These are phyloP conservation scores for Truncatella angustata DNA, from an alignment of 2,329 filamentous ascomycete species.

Conservation along the genomic window DNA sequence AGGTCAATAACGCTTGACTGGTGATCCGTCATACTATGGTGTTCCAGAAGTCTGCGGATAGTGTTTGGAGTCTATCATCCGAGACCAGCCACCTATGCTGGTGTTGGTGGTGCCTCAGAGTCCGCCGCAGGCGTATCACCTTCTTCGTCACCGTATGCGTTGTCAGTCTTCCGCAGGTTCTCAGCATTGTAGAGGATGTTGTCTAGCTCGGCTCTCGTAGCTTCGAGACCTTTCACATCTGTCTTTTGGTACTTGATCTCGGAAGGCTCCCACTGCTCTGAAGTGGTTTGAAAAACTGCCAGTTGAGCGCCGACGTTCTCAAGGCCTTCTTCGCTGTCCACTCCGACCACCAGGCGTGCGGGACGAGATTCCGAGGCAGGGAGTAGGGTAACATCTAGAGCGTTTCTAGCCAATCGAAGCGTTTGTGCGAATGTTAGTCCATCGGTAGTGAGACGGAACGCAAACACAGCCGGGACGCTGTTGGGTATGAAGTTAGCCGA, in stretches of 20 bases:
- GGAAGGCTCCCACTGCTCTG: neutral
- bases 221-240: neutral
- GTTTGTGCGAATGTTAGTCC: conserved; percentile 49
- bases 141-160: conserved; percentile 16
- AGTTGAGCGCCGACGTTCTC: neutral
- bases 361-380: conserved; percentile 15
- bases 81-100: too few species aligned
- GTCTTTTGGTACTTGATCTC: conserved; percentile 3
- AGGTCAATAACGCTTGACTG: too few species aligned
- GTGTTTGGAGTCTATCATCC: too few species aligned
- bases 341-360: conserved; percentile 5
- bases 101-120: neutral
- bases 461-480: conserved; percentile 63
- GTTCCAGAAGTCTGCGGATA: too few species aligned
- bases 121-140: conserved; percentile 4
- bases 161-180: conserved; percentile 29
- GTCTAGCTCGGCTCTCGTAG: conserved; percentile 25
- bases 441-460: conserved; percentile 52
- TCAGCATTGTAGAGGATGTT: conserved; percentile 27
- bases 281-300: neutral
- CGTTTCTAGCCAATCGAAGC: conserved; percentile 61
- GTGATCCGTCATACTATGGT: too few species aligned
- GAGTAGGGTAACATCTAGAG: conserved; percentile 51
- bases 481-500: neutral
- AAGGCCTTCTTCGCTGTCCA: too few species aligned